These are phyloP conservation scores for Mallotus repandus DNA, from an alignment of 441 rosid species.

Conservation along the genomic window DNA sequence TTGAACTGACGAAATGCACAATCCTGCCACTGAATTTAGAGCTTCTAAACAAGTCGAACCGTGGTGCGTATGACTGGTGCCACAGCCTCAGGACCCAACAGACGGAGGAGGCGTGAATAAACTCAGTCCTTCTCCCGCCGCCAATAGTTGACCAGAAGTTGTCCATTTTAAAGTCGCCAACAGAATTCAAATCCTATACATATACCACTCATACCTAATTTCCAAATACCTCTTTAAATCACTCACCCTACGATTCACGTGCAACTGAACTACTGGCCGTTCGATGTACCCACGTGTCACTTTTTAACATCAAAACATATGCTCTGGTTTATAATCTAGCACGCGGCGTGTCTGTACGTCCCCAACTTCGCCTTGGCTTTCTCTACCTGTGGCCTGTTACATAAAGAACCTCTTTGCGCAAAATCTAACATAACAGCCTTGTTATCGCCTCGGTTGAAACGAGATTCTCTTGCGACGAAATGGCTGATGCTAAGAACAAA, in stretches of 20 bases:
- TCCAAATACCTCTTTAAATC: not conserved
- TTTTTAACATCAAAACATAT: not conserved
- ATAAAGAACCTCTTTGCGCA: too few relatives aligned
- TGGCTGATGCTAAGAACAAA: constrained; percentile 63
- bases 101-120: too few relatives aligned
- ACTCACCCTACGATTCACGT: not conserved
- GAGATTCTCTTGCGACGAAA: constrained; percentile 6
- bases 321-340: not conserved
- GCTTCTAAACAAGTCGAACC: too few relatives aligned
- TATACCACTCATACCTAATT: not conserved
- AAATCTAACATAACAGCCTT: too few relatives aligned
- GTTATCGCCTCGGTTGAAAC: not conserved
- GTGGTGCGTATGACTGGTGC: not conserved
- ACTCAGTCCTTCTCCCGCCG: not conserved
- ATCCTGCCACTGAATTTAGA: too few relatives aligned
- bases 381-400: too few relatives aligned
- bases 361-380: constrained; percentile 13
- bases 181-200: not conserved
- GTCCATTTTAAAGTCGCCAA: not conserved
- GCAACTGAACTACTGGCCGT: too few relatives aligned
- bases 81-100: not conserved
- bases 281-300: not conserved
- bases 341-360: not conserved
- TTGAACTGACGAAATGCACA: too few relatives aligned
- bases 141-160: not conserved